Percentiles rank a stretch among this genome's conserved stretches.
Conservation (phyloP, 1,284 basidiomycete genomes). For the Trametes versicolor region DNA sequence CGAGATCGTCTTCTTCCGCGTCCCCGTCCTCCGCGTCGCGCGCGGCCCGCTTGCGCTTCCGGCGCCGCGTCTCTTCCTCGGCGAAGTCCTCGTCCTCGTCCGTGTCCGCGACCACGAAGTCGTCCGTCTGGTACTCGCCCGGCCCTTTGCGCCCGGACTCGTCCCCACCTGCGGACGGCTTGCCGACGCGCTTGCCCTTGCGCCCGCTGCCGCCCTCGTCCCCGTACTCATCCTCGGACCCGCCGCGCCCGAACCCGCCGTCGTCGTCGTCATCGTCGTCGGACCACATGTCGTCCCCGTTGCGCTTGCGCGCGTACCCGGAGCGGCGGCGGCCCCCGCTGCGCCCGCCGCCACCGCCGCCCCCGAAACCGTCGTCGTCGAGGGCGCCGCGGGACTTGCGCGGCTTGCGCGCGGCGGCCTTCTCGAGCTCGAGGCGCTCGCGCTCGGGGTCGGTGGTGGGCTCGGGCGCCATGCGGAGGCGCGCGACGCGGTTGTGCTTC, state of each 20-base stretch:
- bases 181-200: conserved; percentile 48
- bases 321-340: conserved; percentile 51
- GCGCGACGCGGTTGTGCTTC: conserved; percentile 82
- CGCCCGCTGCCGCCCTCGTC: conserved; percentile 42
- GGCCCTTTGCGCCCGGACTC: conserved; percentile 54
- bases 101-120: conserved; percentile 82
- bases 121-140: conserved; percentile 82
- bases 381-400: conserved; percentile 60
- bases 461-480: conserved; percentile 79
- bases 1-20: conserved; percentile 66
- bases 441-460: conserved; percentile 78
- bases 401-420: conserved; percentile 69
- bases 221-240: conserved; percentile 62
- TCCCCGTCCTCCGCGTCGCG: conserved; percentile 50
- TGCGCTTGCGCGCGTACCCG: conserved; percentile 46
- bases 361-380: conserved; percentile 58
- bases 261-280: conserved; percentile 56
- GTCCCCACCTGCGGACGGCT: conserved; percentile 47
- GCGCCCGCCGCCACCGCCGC: conserved; percentile 58
- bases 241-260: conserved; percentile 60
- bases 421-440: conserved; percentile 75
- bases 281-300: conserved; percentile 52
- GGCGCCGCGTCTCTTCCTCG: conserved; percentile 44
- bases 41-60: conserved; percentile 50
- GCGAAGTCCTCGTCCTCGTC: conserved; percentile 64